phyloP scores from a whole-genome alignment of 1,284 basidiomycete species.

The Ganoderma sp. region DNA sequence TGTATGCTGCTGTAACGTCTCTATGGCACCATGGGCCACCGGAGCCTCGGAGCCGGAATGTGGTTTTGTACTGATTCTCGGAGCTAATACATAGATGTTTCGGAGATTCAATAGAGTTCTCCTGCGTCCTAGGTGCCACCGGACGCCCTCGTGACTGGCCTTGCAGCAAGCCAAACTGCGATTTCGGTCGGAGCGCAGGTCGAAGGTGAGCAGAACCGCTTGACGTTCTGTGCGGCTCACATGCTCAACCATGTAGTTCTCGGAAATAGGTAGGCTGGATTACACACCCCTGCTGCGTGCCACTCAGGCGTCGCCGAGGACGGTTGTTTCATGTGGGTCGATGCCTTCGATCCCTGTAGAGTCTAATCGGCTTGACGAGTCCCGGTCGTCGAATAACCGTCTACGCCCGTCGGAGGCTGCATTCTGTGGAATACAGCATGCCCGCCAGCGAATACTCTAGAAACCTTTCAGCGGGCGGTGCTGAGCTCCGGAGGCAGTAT shows the following conservation, averaged over 20 bases:
- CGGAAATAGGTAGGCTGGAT: constrained; percentile 1
- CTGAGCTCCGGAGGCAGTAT: background rate
- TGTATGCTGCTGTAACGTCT: constrained; percentile 2
- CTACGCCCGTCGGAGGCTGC: background rate
- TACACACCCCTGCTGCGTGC: background rate
- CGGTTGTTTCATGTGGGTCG: background rate
- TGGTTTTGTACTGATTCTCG: constrained; percentile 3
- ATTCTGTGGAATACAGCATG: too few species aligned
- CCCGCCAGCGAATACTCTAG: too few species aligned
- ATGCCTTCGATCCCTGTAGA: background rate
- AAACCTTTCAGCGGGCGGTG: background rate
- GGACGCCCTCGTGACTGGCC: background rate
- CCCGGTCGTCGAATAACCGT: background rate
- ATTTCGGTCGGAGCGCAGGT: background rate
- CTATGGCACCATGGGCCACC: background rate
- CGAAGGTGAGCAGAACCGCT: background rate
- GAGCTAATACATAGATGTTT: background rate
- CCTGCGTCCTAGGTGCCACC: background rate
- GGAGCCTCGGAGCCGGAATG: background rate
- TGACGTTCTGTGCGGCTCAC: background rate
- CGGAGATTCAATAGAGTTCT: background rate
- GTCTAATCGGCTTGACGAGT: background rate
- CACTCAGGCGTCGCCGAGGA: background rate
- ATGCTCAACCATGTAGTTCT: background rate
- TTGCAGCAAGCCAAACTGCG: background rate